phyloP scores from a whole-genome alignment of 179 eudicot species.

The Spergularia azorica region DNA sequence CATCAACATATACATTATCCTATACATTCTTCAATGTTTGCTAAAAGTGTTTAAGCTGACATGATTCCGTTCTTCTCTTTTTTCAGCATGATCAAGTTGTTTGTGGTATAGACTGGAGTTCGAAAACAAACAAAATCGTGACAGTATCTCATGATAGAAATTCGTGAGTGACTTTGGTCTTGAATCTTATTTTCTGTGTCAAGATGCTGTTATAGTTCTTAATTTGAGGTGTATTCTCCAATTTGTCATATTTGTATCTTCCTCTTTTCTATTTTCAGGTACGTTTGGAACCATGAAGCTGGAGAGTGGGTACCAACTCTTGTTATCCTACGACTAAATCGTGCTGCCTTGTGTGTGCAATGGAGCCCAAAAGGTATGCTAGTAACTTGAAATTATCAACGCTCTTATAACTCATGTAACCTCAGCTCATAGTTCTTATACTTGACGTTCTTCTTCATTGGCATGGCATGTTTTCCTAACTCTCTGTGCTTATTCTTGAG shows the following conservation, averaged over 20 bases:
- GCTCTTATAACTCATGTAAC: neutral
- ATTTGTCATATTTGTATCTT: neutral
- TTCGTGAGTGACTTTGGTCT: slow-evolving; percentile 63
- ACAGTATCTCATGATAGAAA: slow-evolving; percentile 98
- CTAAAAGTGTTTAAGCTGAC: slow-evolving; percentile 15
- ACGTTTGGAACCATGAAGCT: slow-evolving; percentile 92
- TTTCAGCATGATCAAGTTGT: slow-evolving; percentile 93
- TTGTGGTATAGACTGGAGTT: slow-evolving; percentile 92
- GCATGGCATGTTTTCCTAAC: neutral
- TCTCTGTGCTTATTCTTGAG: neutral
- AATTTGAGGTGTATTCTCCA: neutral
- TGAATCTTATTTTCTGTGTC: neutral
- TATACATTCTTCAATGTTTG: neutral
- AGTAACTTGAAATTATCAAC: neutral
- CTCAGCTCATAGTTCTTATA: neutral
- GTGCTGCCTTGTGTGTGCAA: slow-evolving; percentile 97
- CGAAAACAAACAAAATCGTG: slow-evolving; percentile 74
- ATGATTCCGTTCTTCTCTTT: slow-evolving; percentile 18
- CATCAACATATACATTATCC: too few relatives aligned
- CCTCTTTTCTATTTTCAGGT: slow-evolving; percentile 43
- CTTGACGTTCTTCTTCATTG: neutral
- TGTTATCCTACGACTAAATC: slow-evolving; percentile 92
- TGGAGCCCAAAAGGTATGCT: slow-evolving; percentile 94
- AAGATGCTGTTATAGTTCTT: neutral
- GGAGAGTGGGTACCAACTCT: slow-evolving; percentile 95